Percentiles rank a stretch among this genome's conserved stretches.
These are phyloP conservation scores for Heliosperma pusillum DNA, from an alignment of 148 eudicot genomes.

Conservation along the genomic window DNA sequence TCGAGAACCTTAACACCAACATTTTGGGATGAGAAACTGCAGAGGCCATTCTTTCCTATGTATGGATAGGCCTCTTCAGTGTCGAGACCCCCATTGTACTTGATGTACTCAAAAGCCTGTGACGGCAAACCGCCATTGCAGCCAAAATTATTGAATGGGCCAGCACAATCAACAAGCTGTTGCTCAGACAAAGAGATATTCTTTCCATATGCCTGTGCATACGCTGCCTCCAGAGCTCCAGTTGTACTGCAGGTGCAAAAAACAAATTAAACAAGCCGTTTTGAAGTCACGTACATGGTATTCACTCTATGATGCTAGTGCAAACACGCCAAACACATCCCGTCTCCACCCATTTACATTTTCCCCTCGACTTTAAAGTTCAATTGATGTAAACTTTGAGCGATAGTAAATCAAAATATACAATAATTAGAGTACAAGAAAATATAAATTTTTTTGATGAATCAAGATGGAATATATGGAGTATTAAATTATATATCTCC, in stretches of 20 bases:
- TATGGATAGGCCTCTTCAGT: conserved; percentile 94
- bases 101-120: conserved; percentile 94
- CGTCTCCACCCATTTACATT: not conserved
- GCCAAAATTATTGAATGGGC: conserved; percentile 71
- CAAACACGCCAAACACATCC: not conserved
- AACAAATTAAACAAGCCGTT: not conserved
- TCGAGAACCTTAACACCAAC: conserved; percentile 68
- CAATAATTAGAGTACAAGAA: not conserved
- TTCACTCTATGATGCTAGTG: not conserved
- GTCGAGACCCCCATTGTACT: conserved; percentile 92
- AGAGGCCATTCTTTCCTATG: conserved; percentile 60
- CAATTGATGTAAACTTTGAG: not conserved
- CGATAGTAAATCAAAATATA: not conserved
- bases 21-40: conserved; percentile 68
- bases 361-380: not conserved
- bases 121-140: conserved; percentile 97
- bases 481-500: not conserved
- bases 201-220: conserved; percentile 81
- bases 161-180: conserved; percentile 98
- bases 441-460: too few species aligned
- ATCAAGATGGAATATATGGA: not conserved
- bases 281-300: not conserved
- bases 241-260: conserved; percentile 60
- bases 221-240: conserved; percentile 98
- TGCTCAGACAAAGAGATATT: conserved; percentile 90